Percentiles rank a stretch among this genome's conserved stretches.
Evolutionary conservation across 1,284 basidiomycete genomes (phyloP).

Genomic region (Dichomitus squalens): DNA sequence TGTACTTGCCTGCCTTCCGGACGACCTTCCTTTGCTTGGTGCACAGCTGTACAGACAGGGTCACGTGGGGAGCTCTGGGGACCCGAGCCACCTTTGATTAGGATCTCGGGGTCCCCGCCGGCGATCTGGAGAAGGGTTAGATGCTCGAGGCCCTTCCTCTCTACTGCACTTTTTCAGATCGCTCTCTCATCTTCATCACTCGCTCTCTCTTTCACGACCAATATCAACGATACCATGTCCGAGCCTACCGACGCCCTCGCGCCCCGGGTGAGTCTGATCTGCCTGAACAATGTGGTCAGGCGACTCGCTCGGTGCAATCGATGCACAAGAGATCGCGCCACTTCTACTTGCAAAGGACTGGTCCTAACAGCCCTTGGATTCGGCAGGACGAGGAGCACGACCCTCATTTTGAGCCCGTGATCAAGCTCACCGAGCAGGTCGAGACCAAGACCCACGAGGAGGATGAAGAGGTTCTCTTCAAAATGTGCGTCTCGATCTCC

Average conservation of each 20-base stretch:
- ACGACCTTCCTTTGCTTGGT: neutral
- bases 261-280: constrained; percentile 57
- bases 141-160: constrained; percentile 22
- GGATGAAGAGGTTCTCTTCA: constrained; percentile 92
- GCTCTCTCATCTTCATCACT: constrained; percentile 31
- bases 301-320: constrained; percentile 28
- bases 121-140: constrained; percentile 24
- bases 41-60: constrained; percentile 11
- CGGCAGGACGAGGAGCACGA: constrained; percentile 83
- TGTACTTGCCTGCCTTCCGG: neutral
- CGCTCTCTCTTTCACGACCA: constrained; percentile 23
- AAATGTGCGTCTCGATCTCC: constrained; percentile 74
- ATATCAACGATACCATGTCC: constrained; percentile 48
- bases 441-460: constrained; percentile 96
- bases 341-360: constrained; percentile 2
- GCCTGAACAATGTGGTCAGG: constrained; percentile 7
- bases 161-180: constrained; percentile 36
- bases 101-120: constrained; percentile 24
- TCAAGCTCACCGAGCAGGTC: constrained; percentile 96
- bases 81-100: constrained; percentile 24
- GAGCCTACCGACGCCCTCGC: constrained; percentile 62
- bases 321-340: constrained; percentile 28
- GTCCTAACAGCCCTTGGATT: neutral
- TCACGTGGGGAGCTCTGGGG: constrained; percentile 19
- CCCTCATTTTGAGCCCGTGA: constrained; percentile 94